Conservation (phyloP, 163 green algal genomes). For the Prototheca cutis region DNA sequence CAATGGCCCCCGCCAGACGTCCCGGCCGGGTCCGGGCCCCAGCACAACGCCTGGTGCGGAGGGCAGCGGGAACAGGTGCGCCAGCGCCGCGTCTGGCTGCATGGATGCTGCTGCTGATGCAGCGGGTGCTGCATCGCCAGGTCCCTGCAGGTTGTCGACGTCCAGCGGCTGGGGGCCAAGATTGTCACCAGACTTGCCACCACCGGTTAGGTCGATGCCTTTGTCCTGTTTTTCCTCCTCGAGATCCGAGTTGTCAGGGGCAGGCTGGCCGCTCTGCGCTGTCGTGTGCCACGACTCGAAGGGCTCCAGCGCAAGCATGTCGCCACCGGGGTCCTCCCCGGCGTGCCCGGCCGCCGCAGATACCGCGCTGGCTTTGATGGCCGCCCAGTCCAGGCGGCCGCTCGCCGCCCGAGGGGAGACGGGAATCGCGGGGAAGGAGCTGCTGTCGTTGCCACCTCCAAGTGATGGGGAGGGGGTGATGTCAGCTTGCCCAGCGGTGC, state of each 20-base stretch:
- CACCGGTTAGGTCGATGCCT: too few relatives aligned
- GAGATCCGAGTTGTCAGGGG: too few relatives aligned
- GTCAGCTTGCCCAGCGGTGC: too few relatives aligned
- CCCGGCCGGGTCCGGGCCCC: background rate
- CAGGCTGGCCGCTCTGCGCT: background rate
- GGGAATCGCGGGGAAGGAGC: background rate
- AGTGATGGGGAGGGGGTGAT: too few relatives aligned
- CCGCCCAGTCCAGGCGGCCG: background rate
- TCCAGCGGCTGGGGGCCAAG: too few relatives aligned
- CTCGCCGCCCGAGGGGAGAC: background rate
- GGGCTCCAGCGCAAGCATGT: background rate
- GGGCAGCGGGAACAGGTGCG: background rate
- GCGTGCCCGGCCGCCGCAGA: background rate
- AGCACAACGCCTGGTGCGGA: too few relatives aligned
- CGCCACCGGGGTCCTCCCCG: background rate
- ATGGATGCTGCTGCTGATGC: too few relatives aligned
- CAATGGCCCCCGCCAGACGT: background rate
- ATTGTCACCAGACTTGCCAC: too few relatives aligned
- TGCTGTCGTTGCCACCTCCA: too few relatives aligned
- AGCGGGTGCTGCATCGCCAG: too few relatives aligned
- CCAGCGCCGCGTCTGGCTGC: background rate
- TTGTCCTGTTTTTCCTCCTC: too few relatives aligned
- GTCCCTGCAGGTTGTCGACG: too few relatives aligned
- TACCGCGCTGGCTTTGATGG: background rate
- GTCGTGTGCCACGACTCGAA: background rate